A percentile compares a stretch with the other conserved stretches of the same genome.
phyloP scores from a whole-genome alignment of 805 yeast genomes.

The Spathaspora hagerdaliae region DNA sequence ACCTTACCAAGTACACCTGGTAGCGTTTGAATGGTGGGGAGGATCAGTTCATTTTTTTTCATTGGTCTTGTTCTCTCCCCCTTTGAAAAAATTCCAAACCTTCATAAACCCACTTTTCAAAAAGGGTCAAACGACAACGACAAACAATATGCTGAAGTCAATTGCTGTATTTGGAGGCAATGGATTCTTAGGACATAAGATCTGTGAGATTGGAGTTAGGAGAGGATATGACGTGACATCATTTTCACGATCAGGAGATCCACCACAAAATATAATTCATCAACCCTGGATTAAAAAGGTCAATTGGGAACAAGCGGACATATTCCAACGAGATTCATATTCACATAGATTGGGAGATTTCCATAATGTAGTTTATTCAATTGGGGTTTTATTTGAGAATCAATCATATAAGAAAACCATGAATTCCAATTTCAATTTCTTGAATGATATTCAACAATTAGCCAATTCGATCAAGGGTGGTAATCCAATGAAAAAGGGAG shows the following conservation, averaged over 20 bases:
- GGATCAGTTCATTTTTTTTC: no score
- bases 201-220: conserved; percentile 64
- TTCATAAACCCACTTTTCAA: background rate
- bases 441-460: conserved; percentile 26
- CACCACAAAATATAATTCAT: conserved; percentile 29
- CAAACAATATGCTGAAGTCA: conserved; percentile 17
- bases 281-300: conserved; percentile 55
- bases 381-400: conserved; percentile 74
- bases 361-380: conserved; percentile 73
- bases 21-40: no score
- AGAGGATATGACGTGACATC: conserved; percentile 67
- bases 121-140: background rate
- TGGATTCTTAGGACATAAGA: conserved; percentile 70
- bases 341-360: conserved; percentile 42
- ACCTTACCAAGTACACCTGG: no score
- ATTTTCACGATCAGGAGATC: conserved; percentile 59
- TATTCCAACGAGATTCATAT: conserved; percentile 63
- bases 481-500: conserved; percentile 58
- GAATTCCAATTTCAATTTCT: conserved; percentile 36
- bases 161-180: conserved; percentile 80
- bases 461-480: conserved; percentile 40
- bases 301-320: conserved; percentile 63
- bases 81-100: background rate
- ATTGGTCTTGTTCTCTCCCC: background rate
- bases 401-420: conserved; percentile 58